Conservation (phyloP, 2,329 filamentous ascomycete genomes). For the Hypoxylon sp. region DNA sequence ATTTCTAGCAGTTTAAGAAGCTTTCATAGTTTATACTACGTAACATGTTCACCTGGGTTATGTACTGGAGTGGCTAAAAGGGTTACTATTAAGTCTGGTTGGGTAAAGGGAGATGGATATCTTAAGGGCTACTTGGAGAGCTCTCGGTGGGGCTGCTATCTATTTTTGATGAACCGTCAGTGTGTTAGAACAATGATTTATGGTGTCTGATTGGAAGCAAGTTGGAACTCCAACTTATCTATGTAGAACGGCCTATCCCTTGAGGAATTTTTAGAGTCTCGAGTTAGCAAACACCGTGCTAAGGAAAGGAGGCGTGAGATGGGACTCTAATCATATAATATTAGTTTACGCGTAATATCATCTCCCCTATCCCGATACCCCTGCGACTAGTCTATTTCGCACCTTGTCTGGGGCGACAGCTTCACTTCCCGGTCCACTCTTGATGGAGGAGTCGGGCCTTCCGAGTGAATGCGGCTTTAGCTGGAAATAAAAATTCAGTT, state of each 20-base stretch:
- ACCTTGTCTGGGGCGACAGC: not conserved
- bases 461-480: not conserved
- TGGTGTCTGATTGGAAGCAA: not conserved
- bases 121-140: not conserved
- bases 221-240: not conserved
- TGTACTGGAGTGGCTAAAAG: not conserved
- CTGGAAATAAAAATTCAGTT: too few relatives aligned
- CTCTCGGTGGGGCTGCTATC: not conserved
- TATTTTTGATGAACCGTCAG: not conserved
- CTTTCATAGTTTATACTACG: too few relatives aligned
- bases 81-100: not conserved
- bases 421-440: not conserved
- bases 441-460: not conserved
- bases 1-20: too few relatives aligned
- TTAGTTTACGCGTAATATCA: slow-evolving; percentile 3
- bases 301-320: not conserved
- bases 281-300: not conserved
- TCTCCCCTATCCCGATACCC: not conserved
- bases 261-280: not conserved
- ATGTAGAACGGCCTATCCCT: not conserved
- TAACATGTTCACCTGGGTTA: not conserved
- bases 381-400: not conserved
- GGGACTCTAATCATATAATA: not conserved
- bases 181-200: not conserved
- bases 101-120: not conserved